Conservation (phyloP, 768 basidiomycete genomes). For the Naganishia friedmannii region DNA sequence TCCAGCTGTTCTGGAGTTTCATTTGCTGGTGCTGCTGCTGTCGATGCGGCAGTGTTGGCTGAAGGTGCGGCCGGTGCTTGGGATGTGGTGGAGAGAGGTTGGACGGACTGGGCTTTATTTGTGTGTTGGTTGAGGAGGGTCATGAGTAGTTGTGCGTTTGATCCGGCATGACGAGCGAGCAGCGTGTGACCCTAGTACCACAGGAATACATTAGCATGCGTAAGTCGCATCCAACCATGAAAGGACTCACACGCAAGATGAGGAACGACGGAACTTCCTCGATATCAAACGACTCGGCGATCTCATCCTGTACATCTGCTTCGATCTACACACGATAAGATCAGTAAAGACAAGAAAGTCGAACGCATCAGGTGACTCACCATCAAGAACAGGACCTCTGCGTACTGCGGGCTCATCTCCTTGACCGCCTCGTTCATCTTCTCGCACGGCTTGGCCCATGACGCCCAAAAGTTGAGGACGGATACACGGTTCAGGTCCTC, state of each 20-base stretch:
- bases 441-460: constrained; percentile 85
- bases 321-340: constrained; percentile 40
- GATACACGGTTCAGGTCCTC: constrained; percentile 76
- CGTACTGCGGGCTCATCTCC: constrained; percentile 72
- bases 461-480: constrained; percentile 89
- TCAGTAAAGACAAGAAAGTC: no score
- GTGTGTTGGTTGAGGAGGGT: constrained; percentile 63
- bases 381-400: constrained; percentile 68
- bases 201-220: not conserved
- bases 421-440: constrained; percentile 77
- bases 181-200: constrained; percentile 75
- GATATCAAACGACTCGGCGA: constrained; percentile 87
- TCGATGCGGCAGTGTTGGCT: constrained; percentile 37
- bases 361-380: constrained; percentile 53
- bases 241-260: constrained; percentile 66
- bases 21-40: constrained; percentile 33
- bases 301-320: constrained; percentile 60
- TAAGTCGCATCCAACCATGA: not conserved
- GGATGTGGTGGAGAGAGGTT: constrained; percentile 59
- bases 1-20: constrained; percentile 68
- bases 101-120: constrained; percentile 47
- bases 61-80: constrained; percentile 52
- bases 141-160: constrained; percentile 68
- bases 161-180: constrained; percentile 73
- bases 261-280: constrained; percentile 83